Base-by-base conservation (phyloP, 768 basidiomycete genomes). In the Lentinula sp. region DNA sequence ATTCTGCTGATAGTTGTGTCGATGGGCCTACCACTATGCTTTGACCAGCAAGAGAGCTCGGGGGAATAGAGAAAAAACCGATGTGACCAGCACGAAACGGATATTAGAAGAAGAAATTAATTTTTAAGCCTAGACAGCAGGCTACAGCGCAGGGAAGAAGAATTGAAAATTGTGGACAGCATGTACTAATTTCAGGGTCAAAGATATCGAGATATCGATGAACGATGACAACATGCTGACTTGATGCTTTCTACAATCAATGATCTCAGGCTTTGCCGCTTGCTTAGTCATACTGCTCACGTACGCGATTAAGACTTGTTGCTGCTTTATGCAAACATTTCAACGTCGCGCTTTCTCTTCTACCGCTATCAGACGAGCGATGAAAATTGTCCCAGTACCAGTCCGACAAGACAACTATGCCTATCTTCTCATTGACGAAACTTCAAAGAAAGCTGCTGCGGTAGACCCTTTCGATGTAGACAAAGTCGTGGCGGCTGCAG, bases 341-440 rank as follows among this genome's bases (percentile, higher is more conserved):
- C 54, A 31, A 37, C 61, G 59, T 48, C 67, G 69, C 59, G 53
- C 53, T 55, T 46, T 62, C 40, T 65, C 67, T 57, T 64, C 68
- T 40, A 45, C 65, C 63, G 63, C 66, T 42, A 67, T 63, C 55
- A 50, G 50, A 51, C 50, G 5, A 63, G 70, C 63, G 56, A 94
- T 95, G 93, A 83, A 81, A 65, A 76, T 95, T 69, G 74, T 93
- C 13, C 85, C 92, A 2, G 84, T 95, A 3, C 91, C 88, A 39
- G 89, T 92, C 59, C 82, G 87, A 63, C 73, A 83, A 34, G 92
- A 94, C 72, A 95, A 95, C 70, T 94, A 93, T 66, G 88, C 91
- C 9, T 93, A 93, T 70, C 79, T 93, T 16, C 75, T 94, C 73
- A 75, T 93, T 62, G 91, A 93, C 72, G 81, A 87, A 56, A 65